These are phyloP conservation scores for Aspergillus ustus DNA, from an alignment of 2,329 filamentous ascomycete genomes.

Conservation along the genomic window DNA sequence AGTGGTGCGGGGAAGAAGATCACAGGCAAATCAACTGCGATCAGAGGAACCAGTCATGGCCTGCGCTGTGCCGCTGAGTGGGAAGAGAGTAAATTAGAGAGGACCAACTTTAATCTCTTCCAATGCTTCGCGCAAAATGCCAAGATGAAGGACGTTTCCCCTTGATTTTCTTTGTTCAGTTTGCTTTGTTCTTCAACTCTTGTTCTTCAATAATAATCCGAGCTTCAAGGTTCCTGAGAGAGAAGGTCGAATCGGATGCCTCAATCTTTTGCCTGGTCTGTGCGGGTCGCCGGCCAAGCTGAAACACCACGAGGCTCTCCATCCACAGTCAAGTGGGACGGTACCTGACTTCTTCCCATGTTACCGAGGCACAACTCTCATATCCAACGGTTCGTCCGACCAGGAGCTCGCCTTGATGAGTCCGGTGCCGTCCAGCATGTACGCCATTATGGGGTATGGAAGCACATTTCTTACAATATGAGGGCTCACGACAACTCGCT, in stretches of 20 bases:
- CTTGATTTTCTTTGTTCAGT: conserved; percentile 5
- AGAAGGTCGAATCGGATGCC: conserved; percentile 2
- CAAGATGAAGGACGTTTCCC: conserved; percentile 15
- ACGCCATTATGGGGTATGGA: too few species aligned
- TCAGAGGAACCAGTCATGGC: conserved; percentile 21
- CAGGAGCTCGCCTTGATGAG: background rate
- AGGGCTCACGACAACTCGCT: background rate
- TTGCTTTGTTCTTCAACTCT: background rate
- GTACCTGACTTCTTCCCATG: background rate
- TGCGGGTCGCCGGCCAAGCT: conserved; percentile 23
- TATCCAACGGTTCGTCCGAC: background rate
- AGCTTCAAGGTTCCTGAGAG: conserved; percentile 4
- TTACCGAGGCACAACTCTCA: conserved; percentile 4
- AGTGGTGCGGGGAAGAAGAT: conserved; percentile 32
- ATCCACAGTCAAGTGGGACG: background rate
- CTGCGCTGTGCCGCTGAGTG: conserved; percentile 1
- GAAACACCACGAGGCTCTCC: conserved; percentile 21
- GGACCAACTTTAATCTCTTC: conserved; percentile 26
- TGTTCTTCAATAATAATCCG: background rate
- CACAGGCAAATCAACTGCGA: conserved; percentile 25
- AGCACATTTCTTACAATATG: background rate
- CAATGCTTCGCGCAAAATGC: conserved; percentile 23
- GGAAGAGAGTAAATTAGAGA: conserved; percentile 20
- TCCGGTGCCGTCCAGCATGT: background rate
- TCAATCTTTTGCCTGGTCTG: conserved; percentile 20